Base-by-base conservation (phyloP, 2,329 filamentous ascomycete genomes). In the Malbranchea zuffiana region DNA sequence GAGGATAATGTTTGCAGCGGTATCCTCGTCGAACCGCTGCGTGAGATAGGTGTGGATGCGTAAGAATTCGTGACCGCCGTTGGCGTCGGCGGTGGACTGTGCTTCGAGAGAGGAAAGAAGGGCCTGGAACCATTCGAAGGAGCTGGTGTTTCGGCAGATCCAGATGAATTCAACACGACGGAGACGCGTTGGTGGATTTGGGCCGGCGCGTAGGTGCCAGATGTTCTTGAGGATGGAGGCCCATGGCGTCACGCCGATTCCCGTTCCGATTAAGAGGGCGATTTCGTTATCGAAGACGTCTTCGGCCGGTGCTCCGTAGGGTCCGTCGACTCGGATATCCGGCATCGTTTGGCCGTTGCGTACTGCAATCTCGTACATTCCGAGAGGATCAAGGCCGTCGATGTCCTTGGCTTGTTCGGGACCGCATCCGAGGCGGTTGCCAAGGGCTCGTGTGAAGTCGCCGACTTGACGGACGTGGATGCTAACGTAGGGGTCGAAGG, bases 101-200 rank as follows among this genome's bases (percentile, higher is more conserved):
- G 78, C 71, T 62, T 98, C 90, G 15, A 98, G 80, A 0, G 84
- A 92, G 0, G 82, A 83, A 11, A 98, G 74, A 1, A 98, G 76
- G 1, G 82, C 86, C 59, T 98, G 90, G 69, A 98, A 96, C 90
- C 90, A 98, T 64, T 96, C 90, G 54, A 98, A 98, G 0, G 87
- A 94, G 21, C 75, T 82, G 0, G 87, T 94, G 54, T 95, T 87
- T 60, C 83, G 90, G 72, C 88, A 95, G 35, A 96, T 80, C 90
- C 90, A 98, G 67, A 98, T 92, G 63, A 98, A 98, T 60, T 98
- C 90, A 20, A 98, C 88, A 59, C 90, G 81, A 42, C 86, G 82
- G 31, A 98, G 78, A 54, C 88, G 83, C 33, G 75, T 78, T 1
- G 88, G 87, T 16, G 87, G 84, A 66, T 95, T 90, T 5, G 88